These are phyloP conservation scores for Cavenderia fasciculata DNA, from an alignment of 78 protist genomes.

Conservation along the genomic window DNA sequence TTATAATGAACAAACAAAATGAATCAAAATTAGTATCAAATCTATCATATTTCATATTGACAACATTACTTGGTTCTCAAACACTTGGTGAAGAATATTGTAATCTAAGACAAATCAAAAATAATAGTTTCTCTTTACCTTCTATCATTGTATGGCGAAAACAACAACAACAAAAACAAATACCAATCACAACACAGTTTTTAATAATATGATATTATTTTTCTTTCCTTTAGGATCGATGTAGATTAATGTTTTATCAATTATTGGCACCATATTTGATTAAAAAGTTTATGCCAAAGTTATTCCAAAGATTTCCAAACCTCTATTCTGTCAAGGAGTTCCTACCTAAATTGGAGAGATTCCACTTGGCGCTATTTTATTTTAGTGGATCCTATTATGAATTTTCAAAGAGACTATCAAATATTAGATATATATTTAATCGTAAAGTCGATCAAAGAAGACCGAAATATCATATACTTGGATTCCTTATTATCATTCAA, in stretches of 20 bases:
- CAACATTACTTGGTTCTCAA: slow-evolving; percentile 62
- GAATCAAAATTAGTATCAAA: slow-evolving; percentile 43
- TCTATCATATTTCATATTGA: slow-evolving; percentile 20
- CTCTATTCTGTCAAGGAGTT: slow-evolving; percentile 27
- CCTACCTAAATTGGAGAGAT: slow-evolving; percentile 58
- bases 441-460: slow-evolving; percentile 53
- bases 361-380: slow-evolving; percentile 57
- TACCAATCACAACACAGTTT: too few relatives aligned
- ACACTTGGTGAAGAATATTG: slow-evolving; percentile 71
- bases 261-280: slow-evolving; percentile 47
- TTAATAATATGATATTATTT: too few relatives aligned
- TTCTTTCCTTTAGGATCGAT: slow-evolving; percentile 16
- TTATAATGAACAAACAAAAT: slow-evolving; percentile 51
- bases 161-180: too few relatives aligned
- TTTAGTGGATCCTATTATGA: slow-evolving; percentile 57
- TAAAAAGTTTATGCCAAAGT: slow-evolving; percentile 23
- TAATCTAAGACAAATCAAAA: slow-evolving; percentile 48
- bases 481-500: slow-evolving; percentile 39
- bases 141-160: slow-evolving; percentile 7
- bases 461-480: slow-evolving; percentile 58
- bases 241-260: slow-evolving; percentile 12
- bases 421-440: slow-evolving; percentile 58
- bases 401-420: slow-evolving; percentile 48
- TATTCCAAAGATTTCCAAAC: slow-evolving; percentile 31
- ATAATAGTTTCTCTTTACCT: slow-evolving; percentile 46